A percentile compares a stretch with the other conserved stretches of the same genome.
Conservation (phyloP, 2,329 filamentous ascomycete genomes). For the Pseudogymnoascus destructans region DNA sequence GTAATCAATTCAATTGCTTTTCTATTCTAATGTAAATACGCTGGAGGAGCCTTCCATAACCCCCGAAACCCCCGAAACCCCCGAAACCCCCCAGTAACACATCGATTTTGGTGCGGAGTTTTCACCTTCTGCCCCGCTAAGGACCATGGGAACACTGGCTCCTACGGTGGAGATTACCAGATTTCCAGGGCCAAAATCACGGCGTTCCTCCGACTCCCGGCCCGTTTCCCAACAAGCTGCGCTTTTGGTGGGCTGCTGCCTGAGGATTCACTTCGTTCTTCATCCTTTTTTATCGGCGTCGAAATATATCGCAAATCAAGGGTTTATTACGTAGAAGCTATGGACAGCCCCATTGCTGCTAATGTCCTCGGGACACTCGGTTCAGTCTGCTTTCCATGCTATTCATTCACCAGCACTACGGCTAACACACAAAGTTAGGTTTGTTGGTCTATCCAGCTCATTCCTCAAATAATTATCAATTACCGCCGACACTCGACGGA, state of each 20-base stretch:
- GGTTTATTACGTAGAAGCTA: constrained; percentile 19
- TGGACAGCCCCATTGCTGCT: constrained; percentile 42
- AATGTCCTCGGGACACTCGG: constrained; percentile 47
- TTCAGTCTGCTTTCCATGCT: constrained; percentile 32
- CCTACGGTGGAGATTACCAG: neutral
- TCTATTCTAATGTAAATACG: neutral
- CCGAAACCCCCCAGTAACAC: neutral
- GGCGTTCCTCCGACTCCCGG: too few species aligned
- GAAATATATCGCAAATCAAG: neutral
- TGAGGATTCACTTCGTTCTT: too few species aligned
- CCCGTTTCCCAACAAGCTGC: too few species aligned
- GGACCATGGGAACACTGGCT: neutral
- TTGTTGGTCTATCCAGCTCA: constrained; percentile 27
- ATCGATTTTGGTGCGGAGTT: neutral
- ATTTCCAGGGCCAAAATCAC: too few species aligned
- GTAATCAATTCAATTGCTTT: neutral
- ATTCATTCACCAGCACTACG: constrained; percentile 22
- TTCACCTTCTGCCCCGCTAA: neutral
- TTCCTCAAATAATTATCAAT: constrained; percentile 59
- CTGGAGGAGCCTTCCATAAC: neutral
- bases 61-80: too few species aligned
- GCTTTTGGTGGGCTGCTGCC: too few species aligned
- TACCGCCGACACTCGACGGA: constrained; percentile 51
- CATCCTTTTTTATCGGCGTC: too few species aligned
- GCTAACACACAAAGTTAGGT: constrained; percentile 26